Evolutionary conservation across 2,329 filamentous ascomycete genomes (phyloP), one percentile per base, ranked within the genome.

Genomic region (Fusarium gaditjirri): DNA sequence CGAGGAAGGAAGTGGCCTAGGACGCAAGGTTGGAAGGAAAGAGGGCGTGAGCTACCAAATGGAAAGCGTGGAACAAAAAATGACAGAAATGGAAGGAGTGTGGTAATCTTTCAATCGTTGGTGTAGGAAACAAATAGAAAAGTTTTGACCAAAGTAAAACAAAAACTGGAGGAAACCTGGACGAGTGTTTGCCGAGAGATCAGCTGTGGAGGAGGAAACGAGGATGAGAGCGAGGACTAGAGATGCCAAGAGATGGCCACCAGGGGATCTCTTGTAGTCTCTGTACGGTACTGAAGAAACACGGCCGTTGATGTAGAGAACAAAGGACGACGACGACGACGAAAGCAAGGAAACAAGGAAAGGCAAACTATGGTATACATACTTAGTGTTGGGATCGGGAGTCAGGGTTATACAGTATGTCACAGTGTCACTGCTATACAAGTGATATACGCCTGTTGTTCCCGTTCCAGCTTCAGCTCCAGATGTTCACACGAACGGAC

Each of bases 171-270:
- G 29, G 42, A 47, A 68, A 59, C 41, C 29, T 56, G n/a, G 47
- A 57, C 27, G 43, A 60, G 43, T 56, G 47, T 53, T 61, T 72
- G 53, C 53, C 27, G 49, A 67, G 53, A 62, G 54, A 44, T 52
- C 27, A 41, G 44, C 35, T 42, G 62, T 55, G 31, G 47, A 71
- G 44, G 42, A 64, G 55, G 49, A 70, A 43, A 46, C 53, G 66
- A 70, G 53, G 41, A 64, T 33, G 49, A 64, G 35, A 42, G 33
- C 16, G 36, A 63, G 46, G 41, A 59, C 42, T 38, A 55, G 61
- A 72, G 61, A 62, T 73, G 70, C 70, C 70, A 73, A 72, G 70
- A 72, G 56, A 73, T 67, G 35, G 58, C 70, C 70, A 35, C 65
- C 70, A 70, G 65, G 65, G 65, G 53, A 67, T 55, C 47, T 73